Evolutionary conservation across 495 filamentous ascomycete species (phyloP).

Genomic region (Penicillium mononematosum): DNA sequence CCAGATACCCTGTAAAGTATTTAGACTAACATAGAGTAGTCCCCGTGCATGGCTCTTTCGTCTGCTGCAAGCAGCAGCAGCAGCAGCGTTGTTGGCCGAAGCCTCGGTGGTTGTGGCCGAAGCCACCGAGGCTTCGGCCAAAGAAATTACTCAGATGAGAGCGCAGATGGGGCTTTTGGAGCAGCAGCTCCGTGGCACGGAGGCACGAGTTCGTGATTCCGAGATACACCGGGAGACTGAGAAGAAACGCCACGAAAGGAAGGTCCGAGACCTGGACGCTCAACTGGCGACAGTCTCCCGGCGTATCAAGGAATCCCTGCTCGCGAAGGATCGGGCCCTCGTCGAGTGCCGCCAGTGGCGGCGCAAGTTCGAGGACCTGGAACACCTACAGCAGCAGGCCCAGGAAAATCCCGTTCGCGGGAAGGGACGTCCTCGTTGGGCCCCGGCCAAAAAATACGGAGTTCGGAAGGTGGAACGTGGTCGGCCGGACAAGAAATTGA

Average conservation of each 20-base stretch:
- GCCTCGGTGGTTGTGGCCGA: neutral
- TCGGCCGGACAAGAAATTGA: neutral
- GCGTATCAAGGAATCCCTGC: neutral
- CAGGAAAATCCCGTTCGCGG: neutral
- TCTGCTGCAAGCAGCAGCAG: neutral
- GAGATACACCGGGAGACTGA: neutral
- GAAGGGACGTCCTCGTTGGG: constrained; percentile 1
- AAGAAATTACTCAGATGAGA: neutral
- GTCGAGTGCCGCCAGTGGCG: neutral
- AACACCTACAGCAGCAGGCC: neutral
- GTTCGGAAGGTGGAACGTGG: neutral
- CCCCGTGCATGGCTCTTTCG: neutral
- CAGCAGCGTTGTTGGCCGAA: neutral
- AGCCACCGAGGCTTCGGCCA: neutral
- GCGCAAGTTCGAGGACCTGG: neutral
- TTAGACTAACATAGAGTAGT: neutral
- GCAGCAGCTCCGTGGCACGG: constrained; percentile 1
- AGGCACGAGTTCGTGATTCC: neutral
- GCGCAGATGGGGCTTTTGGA: neutral
- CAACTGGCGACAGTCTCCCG: neutral
- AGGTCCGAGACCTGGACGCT: neutral
- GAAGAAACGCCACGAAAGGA: neutral
- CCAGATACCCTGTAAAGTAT: neutral
- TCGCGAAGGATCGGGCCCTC: neutral
- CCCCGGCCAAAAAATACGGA: neutral